phyloP scores from a whole-genome alignment of 2,329 filamentous ascomycete genomes.

The Biscogniauxia sp. region DNA sequence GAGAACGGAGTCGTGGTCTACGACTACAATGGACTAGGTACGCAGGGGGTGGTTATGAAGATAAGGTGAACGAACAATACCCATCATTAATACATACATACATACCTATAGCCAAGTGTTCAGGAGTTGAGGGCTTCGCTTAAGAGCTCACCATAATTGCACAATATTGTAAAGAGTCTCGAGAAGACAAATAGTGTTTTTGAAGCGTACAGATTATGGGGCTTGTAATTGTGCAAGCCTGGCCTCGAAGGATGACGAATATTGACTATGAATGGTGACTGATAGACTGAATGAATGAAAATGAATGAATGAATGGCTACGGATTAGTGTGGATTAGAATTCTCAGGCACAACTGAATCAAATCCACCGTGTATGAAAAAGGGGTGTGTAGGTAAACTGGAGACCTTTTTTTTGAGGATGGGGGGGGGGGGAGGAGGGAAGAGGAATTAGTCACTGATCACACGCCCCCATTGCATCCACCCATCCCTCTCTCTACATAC shows the following conservation, averaged over 20 bases:
- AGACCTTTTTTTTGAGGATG: background rate
- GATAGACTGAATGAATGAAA: background rate
- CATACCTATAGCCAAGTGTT: background rate
- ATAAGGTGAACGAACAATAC: too few species aligned
- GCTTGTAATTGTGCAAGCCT: background rate
- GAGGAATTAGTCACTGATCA: slow-evolving; percentile 1
- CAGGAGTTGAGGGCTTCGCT: too few species aligned
- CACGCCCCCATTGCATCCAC: background rate
- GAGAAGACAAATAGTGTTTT: background rate
- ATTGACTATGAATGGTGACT: background rate
- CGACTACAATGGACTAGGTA: too few species aligned
- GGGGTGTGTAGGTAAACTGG: background rate
- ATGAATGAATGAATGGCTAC: background rate
- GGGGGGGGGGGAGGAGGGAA: background rate
- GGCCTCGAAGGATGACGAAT: background rate
- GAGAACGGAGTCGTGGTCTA: too few species aligned
- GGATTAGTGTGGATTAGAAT: background rate
- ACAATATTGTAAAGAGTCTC: background rate
- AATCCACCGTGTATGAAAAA: background rate
- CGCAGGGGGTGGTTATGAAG: too few species aligned
- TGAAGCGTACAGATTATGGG: background rate
- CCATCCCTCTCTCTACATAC: background rate
- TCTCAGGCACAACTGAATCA: background rate
- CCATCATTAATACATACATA: too few species aligned
- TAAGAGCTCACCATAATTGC: background rate